These are phyloP conservation scores for Clarkia xantiana DNA, from an alignment of 345 rosid species.

Conservation along the genomic window DNA sequence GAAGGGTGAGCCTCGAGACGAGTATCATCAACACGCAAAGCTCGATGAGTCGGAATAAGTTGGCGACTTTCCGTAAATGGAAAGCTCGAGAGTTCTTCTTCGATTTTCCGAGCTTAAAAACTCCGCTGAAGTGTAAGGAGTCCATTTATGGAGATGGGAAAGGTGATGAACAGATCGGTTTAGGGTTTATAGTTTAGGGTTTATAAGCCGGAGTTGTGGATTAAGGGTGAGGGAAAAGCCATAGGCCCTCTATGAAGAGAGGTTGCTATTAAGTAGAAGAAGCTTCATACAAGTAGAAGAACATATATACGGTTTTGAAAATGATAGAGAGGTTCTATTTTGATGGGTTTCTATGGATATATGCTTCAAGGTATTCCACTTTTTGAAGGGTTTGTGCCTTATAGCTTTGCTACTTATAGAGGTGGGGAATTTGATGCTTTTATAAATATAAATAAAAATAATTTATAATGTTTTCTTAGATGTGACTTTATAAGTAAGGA, in stretches of 20 bases:
- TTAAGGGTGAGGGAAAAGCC: background rate
- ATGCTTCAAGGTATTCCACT: no score
- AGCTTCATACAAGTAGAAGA: background rate
- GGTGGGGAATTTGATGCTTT: no score
- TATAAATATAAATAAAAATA: no score
- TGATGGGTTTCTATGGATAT: no score
- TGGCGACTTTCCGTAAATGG: conserved; percentile 30
- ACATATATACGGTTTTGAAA: no score
- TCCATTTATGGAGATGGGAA: conserved; percentile 36
- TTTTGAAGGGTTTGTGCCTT: no score
- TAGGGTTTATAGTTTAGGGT: background rate
- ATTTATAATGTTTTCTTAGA: no score
- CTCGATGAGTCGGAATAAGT: conserved; percentile 45
- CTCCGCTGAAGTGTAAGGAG: conserved; percentile 26
- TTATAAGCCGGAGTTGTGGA: background rate
- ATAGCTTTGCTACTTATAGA: no score
- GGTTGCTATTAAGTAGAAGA: background rate
- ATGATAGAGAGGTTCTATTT: no score
- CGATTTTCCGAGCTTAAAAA: conserved; percentile 37
- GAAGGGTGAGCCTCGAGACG: conserved; percentile 39
- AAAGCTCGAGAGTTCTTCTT: conserved; percentile 28
- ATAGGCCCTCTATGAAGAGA: background rate
- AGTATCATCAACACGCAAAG: conserved; percentile 35
- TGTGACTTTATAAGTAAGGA: no score
- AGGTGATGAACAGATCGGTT: background rate